These are phyloP conservation scores for Russula emetica DNA, from an alignment of 768 basidiomycete genomes.

Conservation along the genomic window DNA sequence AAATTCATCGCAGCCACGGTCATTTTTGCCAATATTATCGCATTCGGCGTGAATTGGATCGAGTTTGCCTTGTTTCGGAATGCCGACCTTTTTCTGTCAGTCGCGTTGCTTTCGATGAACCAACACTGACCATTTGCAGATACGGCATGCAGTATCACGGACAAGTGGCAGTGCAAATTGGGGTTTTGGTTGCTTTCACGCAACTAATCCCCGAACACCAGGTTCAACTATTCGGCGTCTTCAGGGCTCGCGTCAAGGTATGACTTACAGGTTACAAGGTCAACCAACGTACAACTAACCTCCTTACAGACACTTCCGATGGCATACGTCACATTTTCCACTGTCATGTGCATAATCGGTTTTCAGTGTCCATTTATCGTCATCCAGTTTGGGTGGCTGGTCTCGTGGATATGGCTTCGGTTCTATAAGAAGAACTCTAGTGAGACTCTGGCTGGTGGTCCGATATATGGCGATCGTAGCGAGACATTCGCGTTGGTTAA, in stretches of 20 bases:
- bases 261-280: not conserved
- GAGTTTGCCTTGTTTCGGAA: constrained; percentile 68
- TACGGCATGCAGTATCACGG: constrained; percentile 90
- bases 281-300: not conserved
- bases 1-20: constrained; percentile 83
- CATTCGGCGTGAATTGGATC: constrained; percentile 84
- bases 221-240: constrained; percentile 81
- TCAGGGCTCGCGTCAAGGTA: constrained; percentile 89
- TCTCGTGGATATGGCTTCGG: constrained; percentile 90
- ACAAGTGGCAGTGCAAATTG: constrained; percentile 85
- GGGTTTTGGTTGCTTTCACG: constrained; percentile 91
- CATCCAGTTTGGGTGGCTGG: constrained; percentile 99
- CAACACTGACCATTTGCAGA: constrained; percentile 39
- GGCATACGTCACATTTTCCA: constrained; percentile 87
- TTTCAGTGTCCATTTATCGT: constrained; percentile 87
- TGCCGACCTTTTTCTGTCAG: constrained; percentile 75
- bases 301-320: constrained; percentile 79
- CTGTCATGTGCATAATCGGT: constrained; percentile 75
- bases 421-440: constrained; percentile 89
- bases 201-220: constrained; percentile 98
- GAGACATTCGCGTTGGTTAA: constrained; percentile 93
- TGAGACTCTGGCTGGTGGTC: constrained; percentile 57
- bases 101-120: constrained; percentile 27
- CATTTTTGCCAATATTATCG: constrained; percentile 81
- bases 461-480: constrained; percentile 87